Conservation (phyloP, 768 basidiomycete species). For the Pleurotus tuber-regium region DNA sequence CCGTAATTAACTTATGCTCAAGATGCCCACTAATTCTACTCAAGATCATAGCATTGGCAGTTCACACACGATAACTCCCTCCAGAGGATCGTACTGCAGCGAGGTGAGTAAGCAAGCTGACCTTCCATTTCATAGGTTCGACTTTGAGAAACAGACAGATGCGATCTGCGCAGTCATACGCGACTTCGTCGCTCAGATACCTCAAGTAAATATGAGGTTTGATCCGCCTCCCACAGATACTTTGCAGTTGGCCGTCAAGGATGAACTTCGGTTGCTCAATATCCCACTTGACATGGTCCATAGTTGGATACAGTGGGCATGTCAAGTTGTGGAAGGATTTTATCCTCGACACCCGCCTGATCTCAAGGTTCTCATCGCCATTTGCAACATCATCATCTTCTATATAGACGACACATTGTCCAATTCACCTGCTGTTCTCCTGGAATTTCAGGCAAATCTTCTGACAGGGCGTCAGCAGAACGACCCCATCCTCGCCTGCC, state of each 20-base stretch:
- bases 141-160: too few relatives aligned
- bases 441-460: neutral
- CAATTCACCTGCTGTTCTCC: neutral
- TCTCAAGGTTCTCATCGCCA: slow-evolving; percentile 2
- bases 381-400: slow-evolving; percentile 4
- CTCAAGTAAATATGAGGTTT: neutral
- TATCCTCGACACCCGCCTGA: neutral
- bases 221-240: neutral
- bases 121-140: too few relatives aligned
- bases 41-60: too few relatives aligned
- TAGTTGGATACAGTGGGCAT: neutral
- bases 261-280: neutral
- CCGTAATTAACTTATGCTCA: too few relatives aligned
- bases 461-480: neutral
- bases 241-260: neutral
- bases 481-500: neutral
- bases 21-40: too few relatives aligned
- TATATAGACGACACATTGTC: slow-evolving; percentile 1
- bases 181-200: neutral
- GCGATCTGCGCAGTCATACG: neutral
- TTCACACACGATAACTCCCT: too few relatives aligned
- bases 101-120: too few relatives aligned
- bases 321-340: slow-evolving; percentile 2
- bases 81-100: too few relatives aligned
- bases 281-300: neutral